A percentile compares a stretch with the other conserved stretches of the same genome.
phyloP scores from a whole-genome alignment of 108 stramenopile genomes.

The Aurantiochytrium sp. region DNA sequence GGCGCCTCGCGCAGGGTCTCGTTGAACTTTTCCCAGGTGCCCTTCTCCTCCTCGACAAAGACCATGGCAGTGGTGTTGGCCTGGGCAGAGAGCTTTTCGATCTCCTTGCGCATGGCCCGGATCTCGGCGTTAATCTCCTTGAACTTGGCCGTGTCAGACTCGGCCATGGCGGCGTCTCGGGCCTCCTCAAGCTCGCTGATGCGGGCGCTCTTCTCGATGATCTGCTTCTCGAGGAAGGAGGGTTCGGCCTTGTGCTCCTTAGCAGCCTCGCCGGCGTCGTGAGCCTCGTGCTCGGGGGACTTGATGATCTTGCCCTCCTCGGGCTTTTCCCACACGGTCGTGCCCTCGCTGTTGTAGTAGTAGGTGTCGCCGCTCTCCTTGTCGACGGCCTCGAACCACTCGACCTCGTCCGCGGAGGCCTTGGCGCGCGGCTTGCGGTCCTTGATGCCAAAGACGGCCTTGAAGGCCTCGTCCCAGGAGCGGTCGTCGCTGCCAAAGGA shows the following conservation, averaged over 20 bases:
- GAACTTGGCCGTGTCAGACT: constrained; percentile 19
- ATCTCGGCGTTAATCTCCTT: constrained; percentile 11
- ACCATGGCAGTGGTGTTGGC: constrained; percentile 54
- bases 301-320: background rate
- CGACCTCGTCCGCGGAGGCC: background rate
- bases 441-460: constrained; percentile 27
- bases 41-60: constrained; percentile 82
- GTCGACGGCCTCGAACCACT: constrained; percentile 33
- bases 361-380: constrained; percentile 14
- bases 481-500: constrained; percentile 10
- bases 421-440: background rate
- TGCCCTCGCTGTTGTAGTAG: constrained; percentile 27
- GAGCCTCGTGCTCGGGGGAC: background rate
- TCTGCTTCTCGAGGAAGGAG: background rate
- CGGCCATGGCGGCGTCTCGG: constrained; percentile 19
- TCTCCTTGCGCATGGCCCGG: constrained; percentile 8
- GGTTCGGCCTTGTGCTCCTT: background rate
- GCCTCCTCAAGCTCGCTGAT: background rate
- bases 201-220: background rate
- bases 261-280: background rate
- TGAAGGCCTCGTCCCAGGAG: constrained; percentile 12
- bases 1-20: constrained; percentile 81
- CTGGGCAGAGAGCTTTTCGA: background rate
- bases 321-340: constrained; percentile 30
- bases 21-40: constrained; percentile 88